Conservation (phyloP, 768 basidiomycete species). For the Galerina marginata region DNA sequence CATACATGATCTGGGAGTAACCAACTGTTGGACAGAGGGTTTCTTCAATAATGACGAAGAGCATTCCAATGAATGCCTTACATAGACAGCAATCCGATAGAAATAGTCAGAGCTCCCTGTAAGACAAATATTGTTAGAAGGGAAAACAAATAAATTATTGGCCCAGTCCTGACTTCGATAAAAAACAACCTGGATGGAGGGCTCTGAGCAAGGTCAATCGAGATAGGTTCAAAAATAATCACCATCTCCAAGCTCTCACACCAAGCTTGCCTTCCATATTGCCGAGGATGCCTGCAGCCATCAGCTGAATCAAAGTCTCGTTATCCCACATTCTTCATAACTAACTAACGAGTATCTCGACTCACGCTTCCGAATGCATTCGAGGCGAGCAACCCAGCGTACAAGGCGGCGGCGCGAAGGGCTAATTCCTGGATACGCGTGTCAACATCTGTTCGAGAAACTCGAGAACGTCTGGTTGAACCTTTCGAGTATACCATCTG, state of each 20-base stretch:
- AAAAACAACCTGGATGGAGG: slow-evolving; percentile 61
- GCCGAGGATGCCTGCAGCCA: slow-evolving; percentile 74
- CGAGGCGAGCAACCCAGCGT: slow-evolving; percentile 61
- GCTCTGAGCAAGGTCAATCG: background rate
- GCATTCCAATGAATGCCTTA: slow-evolving; percentile 21
- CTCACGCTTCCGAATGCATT: slow-evolving; percentile 71
- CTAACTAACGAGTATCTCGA: background rate
- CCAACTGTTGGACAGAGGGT: slow-evolving; percentile 43
- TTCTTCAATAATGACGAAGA: background rate
- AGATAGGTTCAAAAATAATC: background rate
- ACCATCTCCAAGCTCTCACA: slow-evolving; percentile 76
- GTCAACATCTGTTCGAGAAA: background rate
- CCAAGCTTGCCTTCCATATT: slow-evolving; percentile 72
- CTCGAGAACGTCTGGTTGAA: slow-evolving; percentile 6
- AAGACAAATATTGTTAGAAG: background rate
- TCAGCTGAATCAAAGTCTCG: slow-evolving; percentile 42
- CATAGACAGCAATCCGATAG: slow-evolving; percentile 60
- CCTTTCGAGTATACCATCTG: slow-evolving; percentile 65
- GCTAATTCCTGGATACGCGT: slow-evolving; percentile 58
- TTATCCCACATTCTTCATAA: too few species aligned
- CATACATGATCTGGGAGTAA: slow-evolving; percentile 63
- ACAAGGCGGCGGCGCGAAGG: slow-evolving; percentile 64
- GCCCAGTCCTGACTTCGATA: slow-evolving; percentile 55
- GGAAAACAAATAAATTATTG: background rate
- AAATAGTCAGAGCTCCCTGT: slow-evolving; percentile 68